Evolutionary conservation across 1,139 yeast genomes (phyloP), one percentile per base, ranked within the genome.

Genomic region (Saccharomycopsis hybrid): DNA sequence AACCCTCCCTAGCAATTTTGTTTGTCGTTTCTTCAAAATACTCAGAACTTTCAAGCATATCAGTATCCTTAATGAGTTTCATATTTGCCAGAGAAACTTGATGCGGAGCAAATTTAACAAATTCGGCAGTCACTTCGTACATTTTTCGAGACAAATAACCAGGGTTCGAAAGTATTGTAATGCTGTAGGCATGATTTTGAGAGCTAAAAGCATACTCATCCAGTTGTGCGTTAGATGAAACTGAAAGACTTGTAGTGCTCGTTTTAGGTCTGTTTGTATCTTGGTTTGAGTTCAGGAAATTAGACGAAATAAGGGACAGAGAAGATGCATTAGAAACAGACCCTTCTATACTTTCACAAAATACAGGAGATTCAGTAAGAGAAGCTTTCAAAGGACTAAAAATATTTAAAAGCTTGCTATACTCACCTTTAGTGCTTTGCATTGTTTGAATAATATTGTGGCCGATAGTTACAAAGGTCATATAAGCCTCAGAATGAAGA

Each of bases 141-240:
- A 47, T 30, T n/a, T 29, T 18, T 37, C 50, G 31, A 13, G 32
- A 8, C 8, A 47, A 32, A 24, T 29, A 47, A 13, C 39, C 50
- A 3, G 5, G 27, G 37, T 42, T 43, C 2, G 5, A 9, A 8
- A 46, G 35, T 13, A 42, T 44, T 7, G 28, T 35, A n/a, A n/a
- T n/a, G n/a, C n/a, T n/a, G n/a, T n/a, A n/a, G n/a, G n/a, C n/a
- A n/a, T n/a, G n/a, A n/a, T n/a, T n/a, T n/a, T n/a, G n/a, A n/a
- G n/a, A n/a, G n/a, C n/a, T n/a, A n/a, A n/a, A n/a, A 7, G 41
- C 33, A 27, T 36, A 36, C 11, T 25, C 36, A n/a, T 27, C 35
- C 29, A 5, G 41, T 7, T 24, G 3, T 2, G 11, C 7, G 5
- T 28, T 27, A 4, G 9, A 13, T 3, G 9, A 13, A 5, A n/a